These are phyloP conservation scores for Geotrichum phurueaensis DNA, from an alignment of 1,139 yeast genomes.

Conservation along the genomic window DNA sequence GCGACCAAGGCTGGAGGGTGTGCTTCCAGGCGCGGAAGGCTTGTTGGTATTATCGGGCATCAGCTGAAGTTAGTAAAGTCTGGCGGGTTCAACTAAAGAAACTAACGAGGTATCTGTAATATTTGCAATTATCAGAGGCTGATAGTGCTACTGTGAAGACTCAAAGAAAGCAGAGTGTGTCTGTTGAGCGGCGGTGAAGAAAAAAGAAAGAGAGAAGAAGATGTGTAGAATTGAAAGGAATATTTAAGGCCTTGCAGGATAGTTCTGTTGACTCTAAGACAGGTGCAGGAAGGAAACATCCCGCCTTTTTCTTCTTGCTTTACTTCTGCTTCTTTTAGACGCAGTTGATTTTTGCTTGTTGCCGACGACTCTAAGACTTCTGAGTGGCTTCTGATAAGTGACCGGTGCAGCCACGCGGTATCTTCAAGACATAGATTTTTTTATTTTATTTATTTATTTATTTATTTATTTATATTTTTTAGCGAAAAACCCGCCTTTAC, in stretches of 20 bases:
- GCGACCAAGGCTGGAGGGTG: conserved; percentile 5
- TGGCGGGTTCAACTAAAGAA: too few species aligned
- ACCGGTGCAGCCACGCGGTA: neutral
- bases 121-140: too few species aligned
- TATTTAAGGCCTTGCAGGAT: neutral
- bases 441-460: too few species aligned
- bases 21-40: conserved; percentile 1
- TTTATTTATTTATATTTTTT: neutral
- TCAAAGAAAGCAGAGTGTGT: neutral
- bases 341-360: too few species aligned
- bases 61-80: neutral
- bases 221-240: neutral
- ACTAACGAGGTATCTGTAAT: too few species aligned
- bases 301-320: neutral
- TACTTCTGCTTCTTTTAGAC: neutral
- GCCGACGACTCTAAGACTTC: neutral
- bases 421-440: neutral
- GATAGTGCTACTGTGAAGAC: neutral
- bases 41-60: neutral
- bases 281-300: neutral
- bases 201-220: neutral
- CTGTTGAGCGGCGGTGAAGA: neutral
- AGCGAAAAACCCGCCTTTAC: neutral
- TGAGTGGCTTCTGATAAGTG: neutral
- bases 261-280: neutral